Conservation (phyloP, 768 basidiomycete genomes). For the Podaxis sp. region DNA sequence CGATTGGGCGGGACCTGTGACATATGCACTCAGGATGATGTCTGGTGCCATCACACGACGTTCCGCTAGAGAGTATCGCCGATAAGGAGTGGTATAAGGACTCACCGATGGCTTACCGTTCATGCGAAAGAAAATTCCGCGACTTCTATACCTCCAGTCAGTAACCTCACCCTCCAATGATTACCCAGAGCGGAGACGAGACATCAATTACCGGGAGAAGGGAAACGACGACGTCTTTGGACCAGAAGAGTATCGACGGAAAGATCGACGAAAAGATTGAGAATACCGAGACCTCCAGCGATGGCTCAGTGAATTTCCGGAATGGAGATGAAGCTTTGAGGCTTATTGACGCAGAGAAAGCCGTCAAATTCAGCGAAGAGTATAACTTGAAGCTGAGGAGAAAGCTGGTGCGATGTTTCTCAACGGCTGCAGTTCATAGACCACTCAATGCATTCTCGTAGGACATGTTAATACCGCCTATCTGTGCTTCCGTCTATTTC, state of each 20-base stretch:
- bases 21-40: neutral
- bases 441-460: constrained; percentile 6
- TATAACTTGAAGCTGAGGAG: constrained; percentile 55
- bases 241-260: constrained; percentile 25
- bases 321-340: constrained; percentile 62
- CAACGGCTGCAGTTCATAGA: neutral
- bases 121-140: neutral
- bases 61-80: neutral
- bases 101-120: neutral
- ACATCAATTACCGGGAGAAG: neutral
- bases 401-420: constrained; percentile 47
- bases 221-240: neutral
- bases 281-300: neutral
- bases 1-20: neutral
- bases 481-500: constrained; percentile 60
- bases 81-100: constrained; percentile 5
- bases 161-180: neutral
- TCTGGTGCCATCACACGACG: constrained; percentile 2
- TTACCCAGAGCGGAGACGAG: neutral
- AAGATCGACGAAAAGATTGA: constrained; percentile 39
- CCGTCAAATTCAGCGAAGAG: constrained; percentile 56
- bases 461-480: constrained; percentile 27
- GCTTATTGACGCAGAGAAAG: constrained; percentile 55
- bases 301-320: constrained; percentile 31
- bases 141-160: neutral